Conservation (phyloP, 31 red algal genomes). For the Pterothamnion heteromorphum region DNA sequence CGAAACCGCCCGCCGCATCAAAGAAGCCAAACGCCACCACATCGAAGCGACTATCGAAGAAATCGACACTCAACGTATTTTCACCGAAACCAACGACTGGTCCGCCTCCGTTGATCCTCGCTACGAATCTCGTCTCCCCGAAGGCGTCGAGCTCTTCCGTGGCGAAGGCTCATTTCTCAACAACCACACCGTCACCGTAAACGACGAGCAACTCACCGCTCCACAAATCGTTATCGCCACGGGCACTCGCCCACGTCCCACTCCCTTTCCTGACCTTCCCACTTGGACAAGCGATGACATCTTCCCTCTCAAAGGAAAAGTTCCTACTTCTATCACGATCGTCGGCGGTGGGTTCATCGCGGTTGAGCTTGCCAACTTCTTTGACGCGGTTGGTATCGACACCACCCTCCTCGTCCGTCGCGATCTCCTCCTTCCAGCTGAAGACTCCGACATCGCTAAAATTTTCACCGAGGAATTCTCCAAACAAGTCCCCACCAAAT, state of each 20-base stretch:
- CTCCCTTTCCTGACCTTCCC: background rate
- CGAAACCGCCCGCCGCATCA: background rate
- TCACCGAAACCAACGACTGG: background rate
- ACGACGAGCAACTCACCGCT: background rate
- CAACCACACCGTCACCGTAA: background rate
- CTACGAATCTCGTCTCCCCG: background rate
- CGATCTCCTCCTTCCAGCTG: background rate
- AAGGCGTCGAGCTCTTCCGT: background rate
- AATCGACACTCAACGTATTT: background rate
- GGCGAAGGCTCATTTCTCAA: background rate
- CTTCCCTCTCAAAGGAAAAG: background rate
- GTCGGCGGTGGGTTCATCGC: slow-evolving; percentile 9
- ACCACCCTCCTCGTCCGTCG: background rate
- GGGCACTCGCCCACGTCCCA: background rate
- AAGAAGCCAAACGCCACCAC: background rate
- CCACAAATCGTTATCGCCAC: background rate
- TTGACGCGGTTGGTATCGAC: background rate
- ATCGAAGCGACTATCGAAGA: background rate
- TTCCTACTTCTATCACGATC: background rate
- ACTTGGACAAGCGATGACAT: background rate
- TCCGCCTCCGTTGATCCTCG: background rate
- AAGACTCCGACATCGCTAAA: background rate
- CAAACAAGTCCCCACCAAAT: background rate
- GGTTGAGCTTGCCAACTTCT: slow-evolving; percentile 9
- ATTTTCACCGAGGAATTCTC: background rate